These are phyloP conservation scores for Penicillium italicum DNA, from an alignment of 2,329 filamentous ascomycete species.

Conservation along the genomic window DNA sequence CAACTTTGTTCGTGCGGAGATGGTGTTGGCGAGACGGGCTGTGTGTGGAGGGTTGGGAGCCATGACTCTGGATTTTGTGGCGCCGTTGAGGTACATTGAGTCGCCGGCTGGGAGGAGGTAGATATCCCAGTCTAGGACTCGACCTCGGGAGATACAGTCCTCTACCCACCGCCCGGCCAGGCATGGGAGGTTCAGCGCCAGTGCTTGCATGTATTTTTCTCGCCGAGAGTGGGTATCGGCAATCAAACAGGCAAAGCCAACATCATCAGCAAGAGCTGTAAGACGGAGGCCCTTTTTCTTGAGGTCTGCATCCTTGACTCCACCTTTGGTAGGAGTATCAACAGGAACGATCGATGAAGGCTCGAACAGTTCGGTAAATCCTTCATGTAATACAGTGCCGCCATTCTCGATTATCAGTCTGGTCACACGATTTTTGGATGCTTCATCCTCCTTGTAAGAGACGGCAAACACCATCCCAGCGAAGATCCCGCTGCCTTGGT, in stretches of 20 bases:
- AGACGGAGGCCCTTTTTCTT: constrained; percentile 49
- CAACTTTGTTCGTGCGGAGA: constrained; percentile 60
- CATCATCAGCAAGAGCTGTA: constrained; percentile 48
- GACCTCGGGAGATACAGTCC: constrained; percentile 61
- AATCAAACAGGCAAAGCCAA: constrained; percentile 80
- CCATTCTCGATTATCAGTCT: constrained; percentile 66
- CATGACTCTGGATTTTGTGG: constrained; percentile 70
- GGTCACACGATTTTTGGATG: constrained; percentile 56
- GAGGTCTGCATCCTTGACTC: constrained; percentile 13
- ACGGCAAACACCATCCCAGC: constrained; percentile 82
- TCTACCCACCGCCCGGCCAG: constrained; percentile 77
- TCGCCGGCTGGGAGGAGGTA: constrained; percentile 85
- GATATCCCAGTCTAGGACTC: constrained; percentile 68
- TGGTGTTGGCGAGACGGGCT: constrained; percentile 55
- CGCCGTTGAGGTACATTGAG: constrained; percentile 71
- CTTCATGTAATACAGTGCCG: constrained; percentile 66
- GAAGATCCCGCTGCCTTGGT: constrained; percentile 55
- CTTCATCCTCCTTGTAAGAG: constrained; percentile 61
- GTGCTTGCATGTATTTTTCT: constrained; percentile 89
- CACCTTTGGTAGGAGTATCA: constrained; percentile 30
- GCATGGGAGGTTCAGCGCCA: constrained; percentile 84
- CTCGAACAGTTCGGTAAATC: constrained; percentile 79
- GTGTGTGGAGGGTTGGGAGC: constrained; percentile 55
- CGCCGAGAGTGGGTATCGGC: constrained; percentile 82
- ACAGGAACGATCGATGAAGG: constrained; percentile 28